Evolutionary conservation across 2,329 filamentous ascomycete species (phyloP).

Genomic region (Hypoxylon sp.): DNA sequence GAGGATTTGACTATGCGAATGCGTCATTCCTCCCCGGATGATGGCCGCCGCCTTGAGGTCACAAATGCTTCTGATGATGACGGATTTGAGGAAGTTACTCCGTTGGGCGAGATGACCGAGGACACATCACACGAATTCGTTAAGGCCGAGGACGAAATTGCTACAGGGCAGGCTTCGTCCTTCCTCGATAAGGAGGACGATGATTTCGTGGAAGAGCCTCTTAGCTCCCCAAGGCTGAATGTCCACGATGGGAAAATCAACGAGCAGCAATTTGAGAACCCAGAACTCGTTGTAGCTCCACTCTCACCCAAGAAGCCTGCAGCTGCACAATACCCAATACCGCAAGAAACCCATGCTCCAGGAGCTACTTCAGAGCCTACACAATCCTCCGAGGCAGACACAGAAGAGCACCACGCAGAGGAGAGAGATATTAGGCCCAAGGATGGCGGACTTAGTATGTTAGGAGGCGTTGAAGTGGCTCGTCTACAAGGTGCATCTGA

Average conservation of each 20-base stretch:
- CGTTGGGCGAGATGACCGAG: conserved; percentile 78
- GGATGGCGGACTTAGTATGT: neutral
- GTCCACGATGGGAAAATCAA: conserved; percentile 72
- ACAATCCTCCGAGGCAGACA: conserved; percentile 10
- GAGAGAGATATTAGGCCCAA: neutral
- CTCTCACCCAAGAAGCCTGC: conserved; percentile 67
- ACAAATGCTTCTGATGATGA: conserved; percentile 90
- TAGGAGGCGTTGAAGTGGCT: neutral
- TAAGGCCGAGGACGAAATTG: conserved; percentile 70
- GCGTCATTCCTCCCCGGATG: conserved; percentile 65
- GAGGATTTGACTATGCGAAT: conserved; percentile 76
- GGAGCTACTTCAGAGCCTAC: conserved; percentile 8
- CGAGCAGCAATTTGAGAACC: conserved; percentile 67
- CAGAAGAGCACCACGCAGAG: neutral
- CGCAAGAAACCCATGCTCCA: neutral
- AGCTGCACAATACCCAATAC: conserved; percentile 40
- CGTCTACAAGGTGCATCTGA: conserved; percentile 3
- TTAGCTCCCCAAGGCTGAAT: conserved; percentile 77
- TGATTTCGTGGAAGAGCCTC: conserved; percentile 83
- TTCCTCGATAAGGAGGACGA: conserved; percentile 75
- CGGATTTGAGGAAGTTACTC: conserved; percentile 90
- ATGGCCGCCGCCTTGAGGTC: conserved; percentile 80
- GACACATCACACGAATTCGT: conserved; percentile 79
- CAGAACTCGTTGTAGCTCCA: conserved; percentile 70
- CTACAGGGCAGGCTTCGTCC: conserved; percentile 56